A percentile compares a stretch with the other conserved stretches of the same genome.
phyloP scores from a whole-genome alignment of 257 asterid genomes.

The Oldenlandia corymbosa region DNA sequence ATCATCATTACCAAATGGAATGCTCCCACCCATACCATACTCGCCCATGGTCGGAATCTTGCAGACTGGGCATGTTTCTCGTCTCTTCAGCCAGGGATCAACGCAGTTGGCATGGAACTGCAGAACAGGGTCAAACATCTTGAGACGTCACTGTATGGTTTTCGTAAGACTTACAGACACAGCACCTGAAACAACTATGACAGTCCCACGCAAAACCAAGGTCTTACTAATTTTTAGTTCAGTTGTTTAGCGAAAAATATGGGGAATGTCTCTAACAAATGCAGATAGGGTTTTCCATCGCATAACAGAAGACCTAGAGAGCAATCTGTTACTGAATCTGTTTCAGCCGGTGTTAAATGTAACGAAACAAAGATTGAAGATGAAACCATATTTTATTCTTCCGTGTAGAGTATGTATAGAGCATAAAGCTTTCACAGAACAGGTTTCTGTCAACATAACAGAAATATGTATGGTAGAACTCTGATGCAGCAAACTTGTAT shows the following conservation, averaged over 20 bases:
- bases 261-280: too few species aligned
- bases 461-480: background rate
- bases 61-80: conserved; percentile 5
- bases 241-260: too few species aligned
- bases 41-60: background rate
- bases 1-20: background rate
- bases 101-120: conserved; percentile 15
- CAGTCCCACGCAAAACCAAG: too few species aligned
- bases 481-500: too few species aligned
- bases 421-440: background rate
- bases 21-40: background rate
- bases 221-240: too few species aligned
- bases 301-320: background rate
- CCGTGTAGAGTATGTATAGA: background rate
- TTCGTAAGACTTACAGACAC: too few species aligned
- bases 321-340: background rate
- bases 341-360: background rate
- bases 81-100: background rate
- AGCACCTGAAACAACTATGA: too few species aligned
- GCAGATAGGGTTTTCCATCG: too few species aligned
- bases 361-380: background rate
- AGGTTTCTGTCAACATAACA: background rate
- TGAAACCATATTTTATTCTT: background rate
- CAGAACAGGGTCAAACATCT: background rate
- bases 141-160: too few species aligned